These are phyloP conservation scores for Botrytis deweyae DNA, from an alignment of 2,329 filamentous ascomycete genomes.

Conservation along the genomic window DNA sequence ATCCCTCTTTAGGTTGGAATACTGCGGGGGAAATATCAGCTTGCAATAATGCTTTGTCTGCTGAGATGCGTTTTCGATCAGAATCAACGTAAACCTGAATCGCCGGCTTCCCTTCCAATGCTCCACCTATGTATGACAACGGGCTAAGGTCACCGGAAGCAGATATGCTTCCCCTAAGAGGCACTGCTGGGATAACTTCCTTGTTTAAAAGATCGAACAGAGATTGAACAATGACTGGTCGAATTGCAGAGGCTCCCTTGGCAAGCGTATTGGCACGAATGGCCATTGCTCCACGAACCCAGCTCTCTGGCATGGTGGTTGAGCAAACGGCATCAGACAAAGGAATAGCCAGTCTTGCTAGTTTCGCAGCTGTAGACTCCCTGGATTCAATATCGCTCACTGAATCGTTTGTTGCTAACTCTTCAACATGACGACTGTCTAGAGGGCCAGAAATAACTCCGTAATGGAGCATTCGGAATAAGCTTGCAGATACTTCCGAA, in stretches of 20 bases:
- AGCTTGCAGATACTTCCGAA: neutral
- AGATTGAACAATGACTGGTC: neutral
- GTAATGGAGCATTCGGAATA: neutral
- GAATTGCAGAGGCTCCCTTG: neutral
- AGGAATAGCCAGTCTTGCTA: neutral
- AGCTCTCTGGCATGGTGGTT: neutral
- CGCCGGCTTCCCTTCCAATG: conserved; percentile 41
- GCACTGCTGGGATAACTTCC: conserved; percentile 48
- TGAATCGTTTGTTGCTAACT: neutral
- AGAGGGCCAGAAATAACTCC: neutral
- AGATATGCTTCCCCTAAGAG: conserved; percentile 56
- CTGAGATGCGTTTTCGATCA: neutral
- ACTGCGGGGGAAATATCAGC: conserved; percentile 34
- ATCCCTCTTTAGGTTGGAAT: conserved; percentile 50
- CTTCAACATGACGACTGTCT: neutral
- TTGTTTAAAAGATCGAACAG: neutral
- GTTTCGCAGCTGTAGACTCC: neutral
- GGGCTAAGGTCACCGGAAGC: conserved; percentile 58
- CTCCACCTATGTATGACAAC: conserved; percentile 55
- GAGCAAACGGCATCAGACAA: neutral
- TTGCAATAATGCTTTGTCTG: neutral
- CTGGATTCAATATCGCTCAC: neutral
- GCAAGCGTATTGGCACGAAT: neutral
- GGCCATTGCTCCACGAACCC: neutral
- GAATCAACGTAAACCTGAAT: neutral